Conservation (phyloP, 1,139 yeast species). For the Pichia sp. region DNA sequence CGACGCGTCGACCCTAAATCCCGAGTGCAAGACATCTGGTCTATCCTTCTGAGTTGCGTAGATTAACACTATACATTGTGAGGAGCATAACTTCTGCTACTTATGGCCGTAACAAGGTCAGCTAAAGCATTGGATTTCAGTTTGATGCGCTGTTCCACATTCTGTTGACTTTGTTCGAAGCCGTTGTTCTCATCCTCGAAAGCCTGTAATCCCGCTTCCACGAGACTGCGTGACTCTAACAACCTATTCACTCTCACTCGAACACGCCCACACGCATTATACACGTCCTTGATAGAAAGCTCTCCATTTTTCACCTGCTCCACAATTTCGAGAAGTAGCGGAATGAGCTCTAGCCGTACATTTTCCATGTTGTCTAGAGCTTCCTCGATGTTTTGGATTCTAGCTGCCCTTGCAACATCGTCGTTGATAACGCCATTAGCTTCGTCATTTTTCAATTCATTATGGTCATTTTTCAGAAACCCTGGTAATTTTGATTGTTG, state of each 20-base stretch:
- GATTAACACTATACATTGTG: not conserved
- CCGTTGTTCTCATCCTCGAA: conserved; percentile 1
- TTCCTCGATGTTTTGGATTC: not conserved
- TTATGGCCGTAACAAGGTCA: not conserved
- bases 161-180: not conserved
- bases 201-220: conserved; percentile 2
- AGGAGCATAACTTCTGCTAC: not conserved
- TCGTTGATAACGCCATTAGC: not conserved
- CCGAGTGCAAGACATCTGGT: too few species aligned
- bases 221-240: conserved; percentile 13
- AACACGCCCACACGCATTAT: conserved; percentile 33
- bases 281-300: conserved; percentile 33
- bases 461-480: not conserved
- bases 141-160: not conserved
- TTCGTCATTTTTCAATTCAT: not conserved
- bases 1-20: conserved; percentile 2
- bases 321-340: conserved; percentile 30
- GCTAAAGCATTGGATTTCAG: not conserved
- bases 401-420: not conserved
- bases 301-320: conserved; percentile 33
- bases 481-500: not conserved
- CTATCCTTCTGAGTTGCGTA: too few species aligned
- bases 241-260: conserved; percentile 27
- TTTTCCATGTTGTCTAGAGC: conserved; percentile 16
- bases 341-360: conserved; percentile 29